Percentiles rank a stretch among this genome's conserved stretches.
Conservation (phyloP, 495 filamentous ascomycete species). For the Trypethelium eluteriae region DNA sequence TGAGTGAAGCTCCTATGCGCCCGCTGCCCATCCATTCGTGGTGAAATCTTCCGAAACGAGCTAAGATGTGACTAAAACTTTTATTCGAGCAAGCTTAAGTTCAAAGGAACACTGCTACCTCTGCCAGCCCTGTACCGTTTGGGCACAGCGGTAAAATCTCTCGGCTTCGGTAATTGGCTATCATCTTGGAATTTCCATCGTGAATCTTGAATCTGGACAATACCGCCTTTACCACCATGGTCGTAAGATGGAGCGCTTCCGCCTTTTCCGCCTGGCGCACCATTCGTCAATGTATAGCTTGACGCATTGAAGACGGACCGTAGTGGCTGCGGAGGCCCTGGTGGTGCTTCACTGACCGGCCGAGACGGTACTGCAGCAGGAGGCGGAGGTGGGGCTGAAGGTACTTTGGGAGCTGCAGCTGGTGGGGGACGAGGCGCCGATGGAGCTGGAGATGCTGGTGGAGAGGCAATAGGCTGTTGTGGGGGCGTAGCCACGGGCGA, state of each 20-base stretch:
- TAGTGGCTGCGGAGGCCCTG: conserved; percentile 22
- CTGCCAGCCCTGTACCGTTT: conserved; percentile 83
- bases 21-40: not conserved
- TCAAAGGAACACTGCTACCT: conserved; percentile 87
- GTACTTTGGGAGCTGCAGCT: conserved; percentile 12
- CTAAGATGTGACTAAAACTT: not conserved
- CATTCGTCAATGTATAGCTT: conserved; percentile 21
- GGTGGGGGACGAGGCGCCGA: conserved; percentile 29
- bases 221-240: conserved; percentile 34
- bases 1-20: not conserved
- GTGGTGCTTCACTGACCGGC: conserved; percentile 15
- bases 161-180: conserved; percentile 71
- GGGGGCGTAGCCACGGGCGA: conserved; percentile 27
- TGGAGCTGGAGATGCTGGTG: conserved; percentile 24
- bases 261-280: conserved; percentile 10
- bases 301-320: conserved; percentile 14
- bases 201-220: conserved; percentile 60
- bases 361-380: conserved; percentile 13
- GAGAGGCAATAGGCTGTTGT: conserved; percentile 24
- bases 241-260: conserved; percentile 22
- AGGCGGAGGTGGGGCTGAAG: conserved; percentile 22
- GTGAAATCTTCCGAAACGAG: conserved; percentile 2
- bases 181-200: conserved; percentile 86
- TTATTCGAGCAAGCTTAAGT: conserved; percentile 51
- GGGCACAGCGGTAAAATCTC: conserved; percentile 61